Conservation (phyloP, 495 filamentous ascomycete species). For the Neurospora sp. region DNA sequence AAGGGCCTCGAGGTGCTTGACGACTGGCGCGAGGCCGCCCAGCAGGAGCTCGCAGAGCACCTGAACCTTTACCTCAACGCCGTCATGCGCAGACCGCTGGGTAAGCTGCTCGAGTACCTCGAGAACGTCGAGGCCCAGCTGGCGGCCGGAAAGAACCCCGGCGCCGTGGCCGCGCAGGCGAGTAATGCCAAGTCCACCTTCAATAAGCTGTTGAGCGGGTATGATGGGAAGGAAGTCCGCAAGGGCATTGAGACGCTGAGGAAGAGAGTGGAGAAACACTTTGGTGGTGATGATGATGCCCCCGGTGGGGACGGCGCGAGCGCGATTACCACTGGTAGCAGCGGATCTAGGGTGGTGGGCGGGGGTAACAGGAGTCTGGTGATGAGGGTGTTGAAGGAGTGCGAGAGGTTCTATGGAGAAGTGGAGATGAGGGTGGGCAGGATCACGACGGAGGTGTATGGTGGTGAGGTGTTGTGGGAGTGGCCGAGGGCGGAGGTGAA, state of each 20-base stretch:
- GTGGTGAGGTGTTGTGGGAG: conserved; percentile 45
- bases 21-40: conserved; percentile 68
- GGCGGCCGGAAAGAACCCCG: conserved; percentile 31
- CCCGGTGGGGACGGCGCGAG: neutral
- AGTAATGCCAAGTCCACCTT: conserved; percentile 70
- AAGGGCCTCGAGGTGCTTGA: conserved; percentile 61
- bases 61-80: conserved; percentile 76
- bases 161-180: conserved; percentile 55
- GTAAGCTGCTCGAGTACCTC: conserved; percentile 81
- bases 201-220: conserved; percentile 69
- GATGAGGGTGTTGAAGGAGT: conserved; percentile 65
- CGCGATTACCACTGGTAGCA: neutral
- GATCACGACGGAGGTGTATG: conserved; percentile 48
- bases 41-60: conserved; percentile 75
- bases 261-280: conserved; percentile 93
- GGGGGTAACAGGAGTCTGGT: conserved; percentile 49
- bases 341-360: neutral
- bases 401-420: conserved; percentile 66
- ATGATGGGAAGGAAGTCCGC: conserved; percentile 73
- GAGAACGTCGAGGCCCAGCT: conserved; percentile 72
- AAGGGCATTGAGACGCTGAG: conserved; percentile 76
- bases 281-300: conserved; percentile 73
- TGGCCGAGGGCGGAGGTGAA: conserved; percentile 45
- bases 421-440: conserved; percentile 60
- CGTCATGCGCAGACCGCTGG: conserved; percentile 80